Base-by-base conservation (phyloP, 176 grass and related monocot species). In the Typha latifolia region DNA sequence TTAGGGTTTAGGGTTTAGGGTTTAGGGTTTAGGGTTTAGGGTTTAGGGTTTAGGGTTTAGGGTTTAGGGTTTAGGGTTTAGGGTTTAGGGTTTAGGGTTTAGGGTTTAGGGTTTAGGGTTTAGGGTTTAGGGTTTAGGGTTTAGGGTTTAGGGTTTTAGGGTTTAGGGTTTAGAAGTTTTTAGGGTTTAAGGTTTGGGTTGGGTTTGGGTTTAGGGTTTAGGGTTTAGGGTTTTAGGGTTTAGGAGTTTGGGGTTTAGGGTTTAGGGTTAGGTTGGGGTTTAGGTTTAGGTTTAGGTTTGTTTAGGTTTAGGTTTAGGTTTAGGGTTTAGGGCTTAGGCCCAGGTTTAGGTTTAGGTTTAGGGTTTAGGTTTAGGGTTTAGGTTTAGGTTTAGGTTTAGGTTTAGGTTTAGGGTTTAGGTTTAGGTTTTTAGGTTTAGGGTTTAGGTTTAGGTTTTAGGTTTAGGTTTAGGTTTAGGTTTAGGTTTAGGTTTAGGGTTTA, bases 1-100 rank as follows among this genome's bases (percentile, higher is more conserved):
- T 64, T 66, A 32, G 27, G 63, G 63, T 66, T 66, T 66, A 66
- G 63, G 63, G 63, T 37, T 64, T 64, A 64, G 62, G 62, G 62
- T 64, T 64, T 64, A 64, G 62, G 62, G 15, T 64, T 64, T 22
- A 21, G 62, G 63, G 63, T 66, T 66, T 47, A 66, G 63, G 63
- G n/a, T 66, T 66, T 32, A 23, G 63, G 63, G 23, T 66, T 66
- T 32, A 13, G 26, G 26, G 23, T 66, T 66, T 32, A 23, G 63
- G 63, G 23, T 66, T 66, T 32, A 23, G 49, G 63, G 24, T 66
- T 66, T 66, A 66, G 63, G 63, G 63, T 66, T 66, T 64, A 64
- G 62, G 62, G 62, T 66, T 66, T 32, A 24, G 63, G 49, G 49
- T 51, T 51, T 64, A 64, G 62, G 62, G 15, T 64, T 64, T 22